Base-by-base conservation (phyloP, 306 rosid genomes). In the apple (Malus domestica) region DNA sequence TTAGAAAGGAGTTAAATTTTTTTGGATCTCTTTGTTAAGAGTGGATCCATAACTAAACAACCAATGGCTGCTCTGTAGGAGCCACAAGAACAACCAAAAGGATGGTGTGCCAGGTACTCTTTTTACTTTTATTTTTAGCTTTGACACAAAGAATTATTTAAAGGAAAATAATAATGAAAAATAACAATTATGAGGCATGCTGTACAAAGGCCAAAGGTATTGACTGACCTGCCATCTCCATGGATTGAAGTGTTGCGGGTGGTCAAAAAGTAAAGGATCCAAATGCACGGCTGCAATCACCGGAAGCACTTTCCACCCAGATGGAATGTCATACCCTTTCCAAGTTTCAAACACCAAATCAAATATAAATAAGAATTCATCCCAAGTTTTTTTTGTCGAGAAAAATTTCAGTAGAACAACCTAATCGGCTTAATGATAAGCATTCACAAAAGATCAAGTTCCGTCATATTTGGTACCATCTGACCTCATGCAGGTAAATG, bases 221-320 rank as follows among this genome's bases (percentile, higher is more conserved):
- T 54, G 59, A 86, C 91, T 80, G 71, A 92, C 99, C 96, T 96
- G 98, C 98, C 99, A 96, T 86, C 99, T 96, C 98, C 98, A 92
- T 73, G 98, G 99, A 86, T 96, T 81, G 88, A 96, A 96, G 80
- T 83, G 90, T 68, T 90, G 96, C 85, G 99, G 99, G 63, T 96
- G 90, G 91, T 92, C 97, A 88, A 89, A 96, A 88, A 86, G 91
- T 66, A 75, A 78, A 83, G 99, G 87, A 87, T 96, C 98, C 87
- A 96, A 75, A 88, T 96, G 99, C 89, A 82, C 91, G 70, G 99
- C 98, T 82, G 98, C 85, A 69, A 96, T 89, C 54, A 96, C 99
- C 75, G 99, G 99, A 59, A 96, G 99, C 86, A 96, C 98, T 96
- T 96, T 92, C 99, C 99, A 96, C 58, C 99, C 99, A 88, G 97